Base-by-base conservation (phyloP, 495 filamentous ascomycete species). In the Hypoxylon fragiforme region DNA sequence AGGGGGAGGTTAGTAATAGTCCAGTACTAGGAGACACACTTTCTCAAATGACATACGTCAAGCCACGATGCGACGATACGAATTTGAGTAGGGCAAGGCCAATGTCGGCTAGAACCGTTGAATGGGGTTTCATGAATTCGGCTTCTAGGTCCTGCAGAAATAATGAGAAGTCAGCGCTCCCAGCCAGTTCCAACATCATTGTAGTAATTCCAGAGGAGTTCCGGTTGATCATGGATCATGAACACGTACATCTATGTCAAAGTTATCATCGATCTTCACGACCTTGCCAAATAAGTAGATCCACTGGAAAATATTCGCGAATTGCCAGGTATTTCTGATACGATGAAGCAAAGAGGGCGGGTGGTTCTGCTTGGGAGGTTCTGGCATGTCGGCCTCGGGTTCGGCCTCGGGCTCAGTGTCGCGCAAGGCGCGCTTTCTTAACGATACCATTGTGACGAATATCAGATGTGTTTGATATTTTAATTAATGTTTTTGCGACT, bases 261-360 rank as follows among this genome's bases (percentile, higher is more conserved):
- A 74, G 65, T 87, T 83, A 59, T 94, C 86, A 65, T 92, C 88
- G 50, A 96, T 87, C 72, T 92, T 95, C 70, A 95, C 85, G 35
- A 86, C 83, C 57, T 86, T 84, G 20, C 91, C 91, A 72, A 98
- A 98, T 44, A 91, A 81, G 61, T 84, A 84, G 45, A 97, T 87
- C 75, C 90, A 98, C 71, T 98, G 94, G 75, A 87, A 91, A 3
- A 98, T 78, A 66, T 90, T 91, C 38, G 94, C 89, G 71, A 98
- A 96, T 70, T 97, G 88, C 91, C 94, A 97, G 74, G 85, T 86
- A 68, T 88, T 94, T 40, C 92, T 79, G 50, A 98, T 78, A 55
- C 78, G 83, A 38, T 86, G 73, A 16, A 96, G 78, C 46, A 85
- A 55, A 41, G 72, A 74, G 37, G 68, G 66, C n/a, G n/a, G n/a